Percentiles rank a stretch among this genome's conserved stretches.
Conservation (phyloP, 352 stramenopile species). For the Globisporangium paddicum region DNA sequence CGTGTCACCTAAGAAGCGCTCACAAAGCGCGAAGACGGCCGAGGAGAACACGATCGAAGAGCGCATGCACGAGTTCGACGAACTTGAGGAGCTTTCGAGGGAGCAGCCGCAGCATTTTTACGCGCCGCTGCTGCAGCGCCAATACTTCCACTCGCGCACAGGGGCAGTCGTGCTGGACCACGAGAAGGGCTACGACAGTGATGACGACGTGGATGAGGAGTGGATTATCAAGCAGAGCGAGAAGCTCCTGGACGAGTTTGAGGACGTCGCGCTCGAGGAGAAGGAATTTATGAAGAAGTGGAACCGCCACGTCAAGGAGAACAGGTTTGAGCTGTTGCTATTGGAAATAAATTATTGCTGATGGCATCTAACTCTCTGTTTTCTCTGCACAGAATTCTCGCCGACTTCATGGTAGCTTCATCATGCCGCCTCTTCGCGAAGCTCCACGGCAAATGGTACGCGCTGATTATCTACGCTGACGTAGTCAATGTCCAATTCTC, state of each 20-base stretch:
- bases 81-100: constrained; percentile 48
- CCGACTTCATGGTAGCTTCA: constrained; percentile 83
- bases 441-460: constrained; percentile 72
- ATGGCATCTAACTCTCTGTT: neutral
- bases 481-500: neutral
- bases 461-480: neutral
- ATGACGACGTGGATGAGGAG: constrained; percentile 86
- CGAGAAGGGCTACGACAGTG: constrained; percentile 84
- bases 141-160: constrained; percentile 88
- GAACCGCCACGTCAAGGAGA: constrained; percentile 82
- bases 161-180: constrained; percentile 75
- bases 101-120: constrained; percentile 72
- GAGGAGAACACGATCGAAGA: constrained; percentile 41
- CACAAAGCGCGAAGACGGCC: constrained; percentile 14
- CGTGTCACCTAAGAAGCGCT: constrained; percentile 43
- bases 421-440: constrained; percentile 85
- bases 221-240: constrained; percentile 88
- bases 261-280: constrained; percentile 82
- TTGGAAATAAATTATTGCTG: neutral
- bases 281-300: constrained; percentile 91
- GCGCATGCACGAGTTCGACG: constrained; percentile 71
- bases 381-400: constrained; percentile 49
- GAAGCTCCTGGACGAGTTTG: constrained; percentile 83
- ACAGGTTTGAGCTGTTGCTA: constrained; percentile 25
- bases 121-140: constrained; percentile 64